phyloP scores from a whole-genome alignment of 768 basidiomycete genomes.

The Boletus rubroflammeus region DNA sequence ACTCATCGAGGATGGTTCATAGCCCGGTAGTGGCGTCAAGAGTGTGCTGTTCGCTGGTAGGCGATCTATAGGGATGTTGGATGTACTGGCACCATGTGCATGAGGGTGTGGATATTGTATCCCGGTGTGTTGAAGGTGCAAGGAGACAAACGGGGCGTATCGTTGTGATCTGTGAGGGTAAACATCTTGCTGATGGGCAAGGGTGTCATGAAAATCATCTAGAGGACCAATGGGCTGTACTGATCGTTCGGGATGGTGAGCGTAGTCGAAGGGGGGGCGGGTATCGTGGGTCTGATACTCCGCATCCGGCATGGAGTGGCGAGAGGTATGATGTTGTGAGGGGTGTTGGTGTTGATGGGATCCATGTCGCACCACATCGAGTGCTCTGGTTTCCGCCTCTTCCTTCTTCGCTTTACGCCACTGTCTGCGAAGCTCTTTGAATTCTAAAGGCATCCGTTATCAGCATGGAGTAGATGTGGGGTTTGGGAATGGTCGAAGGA shows the following conservation, averaged over 20 bases:
- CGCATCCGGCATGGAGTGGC: conserved; percentile 26
- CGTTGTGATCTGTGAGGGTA: conserved; percentile 29
- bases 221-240: conserved; percentile 1
- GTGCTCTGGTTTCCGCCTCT: conserved; percentile 30
- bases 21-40: conserved; percentile 66
- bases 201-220: conserved; percentile 22
- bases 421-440: conserved; percentile 94
- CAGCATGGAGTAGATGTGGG: neutral
- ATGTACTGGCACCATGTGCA: conserved; percentile 20
- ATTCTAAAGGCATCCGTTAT: conserved; percentile 54
- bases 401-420: conserved; percentile 96
- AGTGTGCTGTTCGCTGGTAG: conserved; percentile 65
- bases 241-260: conserved; percentile 25
- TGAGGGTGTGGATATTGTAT: conserved; percentile 24
- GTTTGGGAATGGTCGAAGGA: neutral
- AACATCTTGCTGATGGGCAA: conserved; percentile 14
- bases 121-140: conserved; percentile 14
- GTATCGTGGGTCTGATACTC: conserved; percentile 19
- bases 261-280: conserved; percentile 23
- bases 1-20: conserved; percentile 41
- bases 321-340: conserved; percentile 21
- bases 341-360: conserved; percentile 17
- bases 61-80: conserved; percentile 32
- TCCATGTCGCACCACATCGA: conserved; percentile 14
- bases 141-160: conserved; percentile 20